These are phyloP conservation scores for Macrolepiota dolichaula DNA, from an alignment of 768 basidiomycete species.

Conservation along the genomic window DNA sequence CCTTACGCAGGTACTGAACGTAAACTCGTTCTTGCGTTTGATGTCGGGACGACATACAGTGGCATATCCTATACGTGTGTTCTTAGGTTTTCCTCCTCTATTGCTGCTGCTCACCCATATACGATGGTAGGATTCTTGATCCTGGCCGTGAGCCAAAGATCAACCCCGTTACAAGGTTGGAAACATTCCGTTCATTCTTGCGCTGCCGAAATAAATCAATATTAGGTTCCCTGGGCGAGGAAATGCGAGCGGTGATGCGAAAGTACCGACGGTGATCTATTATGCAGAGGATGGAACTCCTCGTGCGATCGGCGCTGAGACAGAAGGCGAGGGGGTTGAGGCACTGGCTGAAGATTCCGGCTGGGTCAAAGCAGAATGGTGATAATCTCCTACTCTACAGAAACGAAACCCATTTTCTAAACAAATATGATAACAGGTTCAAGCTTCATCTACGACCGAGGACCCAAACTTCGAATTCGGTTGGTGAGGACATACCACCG, in stretches of 20 bases:
- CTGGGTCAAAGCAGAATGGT: constrained; percentile 47
- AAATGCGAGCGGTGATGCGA: constrained; percentile 37
- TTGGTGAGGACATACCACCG: constrained; percentile 12
- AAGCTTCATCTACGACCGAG: constrained; percentile 21
- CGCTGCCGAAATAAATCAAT: background rate
- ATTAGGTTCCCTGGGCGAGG: constrained; percentile 43
- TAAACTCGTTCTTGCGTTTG: constrained; percentile 39
- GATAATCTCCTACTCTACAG: constrained; percentile 18
- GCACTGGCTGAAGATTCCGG: constrained; percentile 39
- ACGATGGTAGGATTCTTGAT: constrained; percentile 31
- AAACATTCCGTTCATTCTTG: background rate
- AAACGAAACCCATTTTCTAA: constrained; percentile 7
- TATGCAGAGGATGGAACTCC: constrained; percentile 37
- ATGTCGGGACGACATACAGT: too few relatives aligned
- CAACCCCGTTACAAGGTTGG: constrained; percentile 21
- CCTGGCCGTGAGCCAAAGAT: constrained; percentile 26
- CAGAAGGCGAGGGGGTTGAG: constrained; percentile 30
- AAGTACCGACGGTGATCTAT: constrained; percentile 44
- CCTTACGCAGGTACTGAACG: constrained; percentile 19
- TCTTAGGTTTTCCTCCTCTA: background rate
- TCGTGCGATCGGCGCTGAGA: constrained; percentile 41
- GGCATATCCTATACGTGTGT: too few relatives aligned
- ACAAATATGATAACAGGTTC: constrained; percentile 20
- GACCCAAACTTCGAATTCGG: background rate
- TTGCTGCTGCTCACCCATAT: background rate